phyloP scores from a whole-genome alignment of 352 stramenopile species.

The Blastocystis sp. region DNA sequence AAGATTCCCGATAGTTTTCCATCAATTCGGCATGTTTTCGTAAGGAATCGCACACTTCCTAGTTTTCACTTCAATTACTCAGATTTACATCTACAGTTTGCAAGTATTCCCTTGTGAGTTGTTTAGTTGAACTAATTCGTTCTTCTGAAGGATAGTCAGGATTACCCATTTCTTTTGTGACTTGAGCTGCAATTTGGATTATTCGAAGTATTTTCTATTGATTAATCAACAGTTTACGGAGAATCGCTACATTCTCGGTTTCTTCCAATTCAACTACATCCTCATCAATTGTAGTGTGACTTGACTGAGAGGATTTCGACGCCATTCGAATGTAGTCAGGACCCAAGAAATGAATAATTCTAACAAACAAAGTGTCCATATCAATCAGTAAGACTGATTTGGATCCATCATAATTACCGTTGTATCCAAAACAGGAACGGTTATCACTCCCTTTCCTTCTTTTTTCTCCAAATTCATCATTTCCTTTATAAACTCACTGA shows the following conservation, averaged over 20 bases:
- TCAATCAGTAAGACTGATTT: constrained; percentile 19
- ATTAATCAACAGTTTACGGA: neutral
- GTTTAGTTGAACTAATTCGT: neutral
- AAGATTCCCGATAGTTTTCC: constrained; percentile 34
- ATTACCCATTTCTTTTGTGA: constrained; percentile 11
- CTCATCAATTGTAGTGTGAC: neutral
- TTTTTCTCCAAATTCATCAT: constrained; percentile 33
- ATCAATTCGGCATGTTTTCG: neutral
- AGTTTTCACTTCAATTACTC: neutral
- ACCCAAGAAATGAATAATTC: neutral
- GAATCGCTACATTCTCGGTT: constrained; percentile 1
- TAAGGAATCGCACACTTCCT: constrained; percentile 50
- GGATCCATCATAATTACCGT: constrained; percentile 42
- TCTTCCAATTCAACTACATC: constrained; percentile 17
- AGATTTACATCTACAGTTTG: constrained; percentile 37
- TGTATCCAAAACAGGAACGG: neutral
- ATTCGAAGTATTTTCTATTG: constrained; percentile 28
- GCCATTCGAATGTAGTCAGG: neutral
- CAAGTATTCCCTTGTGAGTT: constrained; percentile 29
- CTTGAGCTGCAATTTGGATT: constrained; percentile 16
- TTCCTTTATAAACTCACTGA: constrained; percentile 15
- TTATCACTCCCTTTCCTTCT: neutral
- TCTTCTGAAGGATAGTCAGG: neutral
- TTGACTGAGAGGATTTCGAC: neutral
- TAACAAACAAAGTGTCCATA: constrained; percentile 35